Evolutionary conservation across 768 basidiomycete species (phyloP).

Genomic region (Hysterangium stoloniferum): DNA sequence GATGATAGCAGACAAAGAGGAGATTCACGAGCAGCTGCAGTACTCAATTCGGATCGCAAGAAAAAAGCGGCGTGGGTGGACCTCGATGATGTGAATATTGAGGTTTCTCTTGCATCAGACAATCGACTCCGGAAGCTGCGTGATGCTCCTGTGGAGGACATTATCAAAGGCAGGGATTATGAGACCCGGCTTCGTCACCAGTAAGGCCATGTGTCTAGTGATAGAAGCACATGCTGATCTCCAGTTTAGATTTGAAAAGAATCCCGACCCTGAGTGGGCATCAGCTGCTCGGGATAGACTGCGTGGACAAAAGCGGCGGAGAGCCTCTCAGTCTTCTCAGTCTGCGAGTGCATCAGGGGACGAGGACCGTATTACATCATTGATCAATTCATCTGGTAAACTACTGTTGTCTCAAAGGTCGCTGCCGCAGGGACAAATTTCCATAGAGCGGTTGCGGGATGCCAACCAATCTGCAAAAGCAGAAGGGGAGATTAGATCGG

Average conservation of each 20-base stretch:
- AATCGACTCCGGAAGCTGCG: constrained; percentile 81
- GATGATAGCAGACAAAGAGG: no score
- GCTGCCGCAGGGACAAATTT: constrained; percentile 52
- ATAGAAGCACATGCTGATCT: neutral
- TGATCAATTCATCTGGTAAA: constrained; percentile 56
- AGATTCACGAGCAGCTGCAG: no score
- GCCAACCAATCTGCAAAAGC: constrained; percentile 75
- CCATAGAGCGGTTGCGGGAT: constrained; percentile 81
- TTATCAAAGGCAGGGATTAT: constrained; percentile 75
- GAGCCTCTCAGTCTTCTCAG: constrained; percentile 22
- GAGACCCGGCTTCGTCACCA: constrained; percentile 79
- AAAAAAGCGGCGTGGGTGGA: constrained; percentile 80
- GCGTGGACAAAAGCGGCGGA: constrained; percentile 30
- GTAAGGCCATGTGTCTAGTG: constrained; percentile 28
- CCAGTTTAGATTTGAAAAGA: constrained; percentile 48
- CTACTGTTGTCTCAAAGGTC: constrained; percentile 35
- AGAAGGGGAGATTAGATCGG: constrained; percentile 66
- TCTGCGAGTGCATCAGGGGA: constrained; percentile 29
- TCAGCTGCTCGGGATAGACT: constrained; percentile 50
- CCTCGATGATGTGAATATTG: constrained; percentile 58
- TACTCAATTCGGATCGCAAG: constrained; percentile 17
- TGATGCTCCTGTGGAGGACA: constrained; percentile 60
- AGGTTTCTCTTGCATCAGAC: constrained; percentile 50
- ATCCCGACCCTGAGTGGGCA: constrained; percentile 90
- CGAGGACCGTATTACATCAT: constrained; percentile 34